Conservation (phyloP, 768 basidiomycete species). For the Lentinula lateritia region DNA sequence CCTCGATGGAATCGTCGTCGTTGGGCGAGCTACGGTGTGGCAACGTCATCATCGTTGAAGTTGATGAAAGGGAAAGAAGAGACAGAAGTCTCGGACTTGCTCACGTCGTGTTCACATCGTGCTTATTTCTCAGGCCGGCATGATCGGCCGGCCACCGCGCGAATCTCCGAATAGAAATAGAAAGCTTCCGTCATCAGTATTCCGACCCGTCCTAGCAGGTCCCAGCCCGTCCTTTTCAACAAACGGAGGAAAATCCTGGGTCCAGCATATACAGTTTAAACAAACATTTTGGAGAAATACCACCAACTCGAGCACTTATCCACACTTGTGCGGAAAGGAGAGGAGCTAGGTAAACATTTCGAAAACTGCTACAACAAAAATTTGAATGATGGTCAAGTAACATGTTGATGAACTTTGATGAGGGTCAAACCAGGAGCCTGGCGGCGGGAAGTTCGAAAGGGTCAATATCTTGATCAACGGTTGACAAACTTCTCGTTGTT, state of each 20-base stretch:
- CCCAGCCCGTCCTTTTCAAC: background rate
- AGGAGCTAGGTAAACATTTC: background rate
- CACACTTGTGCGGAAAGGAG: no score
- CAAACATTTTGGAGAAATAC: no score
- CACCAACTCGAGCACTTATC: no score
- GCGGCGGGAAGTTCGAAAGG: background rate
- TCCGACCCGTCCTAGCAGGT: no score
- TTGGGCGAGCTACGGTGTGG: slow-evolving; percentile 7
- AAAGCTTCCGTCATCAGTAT: slow-evolving; percentile 1
- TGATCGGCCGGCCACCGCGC: background rate
- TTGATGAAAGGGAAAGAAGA: background rate
- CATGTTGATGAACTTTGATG: background rate
- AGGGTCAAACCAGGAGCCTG: background rate
- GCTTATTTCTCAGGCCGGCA: slow-evolving; percentile 2
- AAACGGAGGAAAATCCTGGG: background rate
- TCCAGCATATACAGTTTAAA: background rate
- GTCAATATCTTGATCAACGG: no score
- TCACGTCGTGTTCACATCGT: slow-evolving; percentile 4
- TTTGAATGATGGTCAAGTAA: background rate
- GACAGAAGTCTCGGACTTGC: background rate
- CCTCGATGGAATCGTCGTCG: slow-evolving; percentile 1
- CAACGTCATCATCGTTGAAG: slow-evolving; percentile 8
- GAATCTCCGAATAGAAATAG: background rate
- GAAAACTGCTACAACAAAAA: background rate
- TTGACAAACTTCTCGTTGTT: background rate